Percentiles rank a stretch among this genome's conserved stretches.
Conservation (phyloP, 768 basidiomycete genomes). For the Russula abietina region DNA sequence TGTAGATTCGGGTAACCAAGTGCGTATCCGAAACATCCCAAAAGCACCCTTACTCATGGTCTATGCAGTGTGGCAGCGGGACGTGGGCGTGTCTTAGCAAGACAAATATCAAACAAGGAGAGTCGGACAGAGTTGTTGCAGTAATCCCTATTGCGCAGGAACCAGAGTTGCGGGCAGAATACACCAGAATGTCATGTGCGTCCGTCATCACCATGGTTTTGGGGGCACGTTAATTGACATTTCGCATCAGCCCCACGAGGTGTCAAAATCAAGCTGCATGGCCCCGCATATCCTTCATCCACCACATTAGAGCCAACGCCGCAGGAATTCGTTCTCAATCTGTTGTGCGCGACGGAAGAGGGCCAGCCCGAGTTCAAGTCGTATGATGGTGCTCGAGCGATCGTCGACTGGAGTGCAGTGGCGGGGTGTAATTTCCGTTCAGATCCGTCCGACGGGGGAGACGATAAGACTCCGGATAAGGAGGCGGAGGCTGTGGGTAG, state of each 20-base stretch:
- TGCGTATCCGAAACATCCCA: constrained; percentile 32
- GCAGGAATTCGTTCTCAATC: constrained; percentile 56
- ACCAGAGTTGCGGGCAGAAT: constrained; percentile 29
- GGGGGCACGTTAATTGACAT: not conserved
- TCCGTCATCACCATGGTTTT: constrained; percentile 24
- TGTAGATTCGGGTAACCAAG: constrained; percentile 60
- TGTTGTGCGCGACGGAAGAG: constrained; percentile 45
- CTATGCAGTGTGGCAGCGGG: constrained; percentile 53
- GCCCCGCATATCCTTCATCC: constrained; percentile 53
- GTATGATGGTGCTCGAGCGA: constrained; percentile 51
- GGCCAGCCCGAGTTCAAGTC: constrained; percentile 47
- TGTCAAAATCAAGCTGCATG: constrained; percentile 52
- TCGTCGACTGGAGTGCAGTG: constrained; percentile 57
- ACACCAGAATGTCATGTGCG: constrained; percentile 35
- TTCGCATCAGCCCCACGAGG: constrained; percentile 43
- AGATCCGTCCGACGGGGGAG: constrained; percentile 25
- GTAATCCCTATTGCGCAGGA: constrained; percentile 69
- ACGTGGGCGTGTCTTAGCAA: constrained; percentile 72
- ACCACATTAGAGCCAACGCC: constrained; percentile 38
- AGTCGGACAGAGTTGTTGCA: constrained; percentile 54
- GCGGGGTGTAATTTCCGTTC: constrained; percentile 49
- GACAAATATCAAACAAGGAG: constrained; percentile 51
- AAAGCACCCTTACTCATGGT: not conserved
- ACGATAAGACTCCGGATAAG: constrained; percentile 27
- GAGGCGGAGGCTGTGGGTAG: constrained; percentile 44